These are phyloP conservation scores for Apiotrichum sp. DNA, from an alignment of 1,284 basidiomycete species.

Conservation along the genomic window DNA sequence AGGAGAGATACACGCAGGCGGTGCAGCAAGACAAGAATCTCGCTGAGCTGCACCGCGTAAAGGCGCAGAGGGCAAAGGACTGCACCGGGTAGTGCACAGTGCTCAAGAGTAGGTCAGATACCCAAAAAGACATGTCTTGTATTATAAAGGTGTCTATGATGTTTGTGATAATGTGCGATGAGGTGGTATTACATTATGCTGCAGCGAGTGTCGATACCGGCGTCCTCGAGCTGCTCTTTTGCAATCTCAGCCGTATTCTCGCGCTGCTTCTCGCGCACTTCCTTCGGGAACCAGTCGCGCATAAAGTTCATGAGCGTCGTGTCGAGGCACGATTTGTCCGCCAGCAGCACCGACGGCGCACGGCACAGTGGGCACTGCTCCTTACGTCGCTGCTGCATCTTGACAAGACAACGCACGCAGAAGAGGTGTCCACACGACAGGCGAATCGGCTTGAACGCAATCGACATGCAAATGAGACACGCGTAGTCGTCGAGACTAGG, in stretches of 20 bases:
- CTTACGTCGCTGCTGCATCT: conserved; percentile 82
- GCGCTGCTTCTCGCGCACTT: conserved; percentile 68
- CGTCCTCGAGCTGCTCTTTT: conserved; percentile 62
- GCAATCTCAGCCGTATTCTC: conserved; percentile 72
- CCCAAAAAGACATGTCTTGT: too few species aligned
- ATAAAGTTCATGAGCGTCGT: conserved; percentile 57
- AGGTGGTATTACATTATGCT: conserved; percentile 11
- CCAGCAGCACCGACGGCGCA: conserved; percentile 64
- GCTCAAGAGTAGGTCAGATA: too few species aligned
- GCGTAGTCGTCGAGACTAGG: conserved; percentile 61
- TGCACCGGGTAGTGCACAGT: too few species aligned
- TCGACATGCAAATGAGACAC: conserved; percentile 65
- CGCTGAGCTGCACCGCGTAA: too few species aligned
- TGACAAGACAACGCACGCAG: conserved; percentile 84
- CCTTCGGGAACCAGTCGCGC: conserved; percentile 86
- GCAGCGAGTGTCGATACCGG: conserved; percentile 52
- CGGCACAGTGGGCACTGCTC: conserved; percentile 83
- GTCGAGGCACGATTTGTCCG: conserved; percentile 54
- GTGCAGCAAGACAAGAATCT: too few species aligned
- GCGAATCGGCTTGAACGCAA: conserved; percentile 84
- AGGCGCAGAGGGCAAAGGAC: too few species aligned
- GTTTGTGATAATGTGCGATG: too few species aligned
- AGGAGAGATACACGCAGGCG: too few species aligned
- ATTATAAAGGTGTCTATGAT: too few species aligned
- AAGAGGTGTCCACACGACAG: conserved; percentile 83